Evolutionary conservation across 257 asterid species (phyloP).

Genomic region (Perilla frutescens): DNA sequence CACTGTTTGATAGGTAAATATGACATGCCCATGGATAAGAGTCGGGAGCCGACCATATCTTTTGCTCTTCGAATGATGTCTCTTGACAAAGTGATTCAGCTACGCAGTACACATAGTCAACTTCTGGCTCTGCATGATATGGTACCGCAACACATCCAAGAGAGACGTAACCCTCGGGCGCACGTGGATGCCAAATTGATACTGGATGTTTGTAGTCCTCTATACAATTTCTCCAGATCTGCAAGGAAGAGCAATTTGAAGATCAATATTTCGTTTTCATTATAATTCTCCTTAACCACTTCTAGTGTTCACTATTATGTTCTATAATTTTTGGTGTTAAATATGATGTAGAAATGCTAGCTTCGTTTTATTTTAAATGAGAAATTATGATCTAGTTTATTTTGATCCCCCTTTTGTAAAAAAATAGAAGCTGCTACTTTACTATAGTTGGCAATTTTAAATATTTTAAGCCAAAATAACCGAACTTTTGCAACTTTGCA

Average conservation of each 20-base stretch:
- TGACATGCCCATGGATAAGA: slow-evolving; percentile 97
- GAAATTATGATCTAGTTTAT: not conserved
- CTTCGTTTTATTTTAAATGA: too few relatives aligned
- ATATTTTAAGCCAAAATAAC: not conserved
- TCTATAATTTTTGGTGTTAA: too few relatives aligned
- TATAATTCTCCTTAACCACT: not conserved
- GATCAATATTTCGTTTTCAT: not conserved
- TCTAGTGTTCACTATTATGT: not conserved
- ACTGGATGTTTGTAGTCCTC: slow-evolving; percentile 77
- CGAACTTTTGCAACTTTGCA: not conserved
- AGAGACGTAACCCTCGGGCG: slow-evolving; percentile 87
- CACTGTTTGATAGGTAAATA: slow-evolving; percentile 73
- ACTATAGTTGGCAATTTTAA: too few relatives aligned
- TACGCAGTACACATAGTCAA: slow-evolving; percentile 63
- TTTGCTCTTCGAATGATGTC: slow-evolving; percentile 78
- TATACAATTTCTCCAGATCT: slow-evolving; percentile 94
- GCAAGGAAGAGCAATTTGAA: slow-evolving; percentile 19
- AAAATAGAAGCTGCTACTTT: not conserved
- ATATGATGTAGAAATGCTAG: not conserved
- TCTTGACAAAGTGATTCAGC: slow-evolving; percentile 77
- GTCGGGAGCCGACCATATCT: slow-evolving; percentile 89
- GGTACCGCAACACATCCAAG: slow-evolving; percentile 83
- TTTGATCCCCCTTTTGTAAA: not conserved
- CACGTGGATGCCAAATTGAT: slow-evolving; percentile 95
- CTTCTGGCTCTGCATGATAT: slow-evolving; percentile 74